Base-by-base conservation (phyloP, 2,329 filamentous ascomycete species). In the Phyllosticta capitalensis region DNA sequence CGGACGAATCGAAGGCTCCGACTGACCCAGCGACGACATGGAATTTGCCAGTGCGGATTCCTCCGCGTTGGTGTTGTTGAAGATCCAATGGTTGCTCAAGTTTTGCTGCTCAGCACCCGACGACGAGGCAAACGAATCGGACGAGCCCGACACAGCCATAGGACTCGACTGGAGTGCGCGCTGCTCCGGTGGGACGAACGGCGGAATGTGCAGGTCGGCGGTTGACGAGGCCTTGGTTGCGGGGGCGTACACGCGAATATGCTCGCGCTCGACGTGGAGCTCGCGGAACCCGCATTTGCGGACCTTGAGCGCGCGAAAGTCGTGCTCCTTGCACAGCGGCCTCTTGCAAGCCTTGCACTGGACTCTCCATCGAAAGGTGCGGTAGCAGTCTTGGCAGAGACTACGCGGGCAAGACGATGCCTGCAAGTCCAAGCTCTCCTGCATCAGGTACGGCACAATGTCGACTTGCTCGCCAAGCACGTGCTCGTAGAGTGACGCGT, bases 341-440 rank as follows among this genome's bases (percentile, higher is more conserved):
- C 76, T 80, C 49, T 80, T 80, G 70, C 81, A 84, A 51, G 74
- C 76, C 65, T 80, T 79, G 67, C 81, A 84, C 48, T 79, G 76
- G n/a, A 83, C 76, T 64, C 81, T 83, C 81, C 81, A 84, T 54
- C 79, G 76, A 53, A 80, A 78, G n/a, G 78, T 79, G 28, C 78
- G 75, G 63, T 82, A 81, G 67, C 81, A 84, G 60, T 82, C 79
- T 56, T 81, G 76, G 65, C 81, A 84, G 19, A 84, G 67, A 53
- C 80, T 81, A 51, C 81, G 77, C 1, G 81, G 81, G 65, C 77
- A 83, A 22, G 75, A 75, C 51, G 71, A 67, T n/a, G 70, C 69
- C 58, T 75, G 73, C 17, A 75, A 65, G 17, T 76, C 67, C 67
- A 81, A 61, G 67, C 72, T 71, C 66, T 75, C 71, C 53, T 73